Base-by-base conservation (phyloP, 768 basidiomycete species). In the Termitomyces sp. region DNA sequence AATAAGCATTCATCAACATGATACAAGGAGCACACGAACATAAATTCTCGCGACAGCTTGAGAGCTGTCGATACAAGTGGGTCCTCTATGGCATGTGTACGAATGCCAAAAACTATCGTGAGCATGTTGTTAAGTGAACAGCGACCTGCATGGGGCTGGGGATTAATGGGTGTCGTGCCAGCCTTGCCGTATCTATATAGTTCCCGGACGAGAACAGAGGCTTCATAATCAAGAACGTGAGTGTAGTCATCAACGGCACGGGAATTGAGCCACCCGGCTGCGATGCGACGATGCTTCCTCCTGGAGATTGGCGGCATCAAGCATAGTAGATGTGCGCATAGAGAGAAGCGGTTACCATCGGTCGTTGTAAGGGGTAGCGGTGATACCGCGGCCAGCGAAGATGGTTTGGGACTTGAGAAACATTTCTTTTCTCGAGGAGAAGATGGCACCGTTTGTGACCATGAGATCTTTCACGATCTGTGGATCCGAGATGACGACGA, bases 321-420 rank as follows among this genome's bases (percentile, higher is more conserved):
- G 55, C 40, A 38, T 47, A 32, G 32, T 59, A 5, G 36, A 5
- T 20, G 13, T 24, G 14, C 4, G 26, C 38, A 30, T 33, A 44
- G 20, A 32, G 5, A 40, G 3, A 41, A 30, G 41, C 24, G 28
- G 18, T 11, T 55, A 75, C 77, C 78, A 79, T 50, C 56, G 68
- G 40, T 79, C 75, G 58, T 74, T 73, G 61, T 80, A 79, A 2
- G 72, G 72, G 1, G 76, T 71, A 5, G 72, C 73, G 5, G 79
- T 79, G 44, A 81, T 76, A 26, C 70, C 79, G 10, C 76, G 71
- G 6, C 76, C 74, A 9, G 61, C 63, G 26, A 81, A 72, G 56
- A 81, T 75, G 22, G 72, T 77, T 58, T 77, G 71, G 13, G 69
- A 71, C 62, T 81, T 80, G 36, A 79, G 66, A 63, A 76, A 80